Evolutionary conservation across 2,329 filamentous ascomycete genomes (phyloP).

Genomic region (Cadophora malorum): DNA sequence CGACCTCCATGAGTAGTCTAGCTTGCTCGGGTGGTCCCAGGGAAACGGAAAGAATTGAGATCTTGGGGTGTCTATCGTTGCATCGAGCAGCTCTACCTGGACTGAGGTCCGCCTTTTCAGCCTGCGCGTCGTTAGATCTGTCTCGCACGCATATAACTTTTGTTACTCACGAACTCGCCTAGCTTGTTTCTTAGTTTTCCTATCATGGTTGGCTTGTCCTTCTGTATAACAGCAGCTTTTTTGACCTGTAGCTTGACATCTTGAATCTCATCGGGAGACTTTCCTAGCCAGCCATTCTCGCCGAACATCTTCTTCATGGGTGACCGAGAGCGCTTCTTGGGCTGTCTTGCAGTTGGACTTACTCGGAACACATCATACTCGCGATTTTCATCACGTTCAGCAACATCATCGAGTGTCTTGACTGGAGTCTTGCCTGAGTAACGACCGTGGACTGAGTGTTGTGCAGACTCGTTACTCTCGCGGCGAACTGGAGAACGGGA

Average conservation of each 20-base stretch:
- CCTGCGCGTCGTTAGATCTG: slow-evolving; percentile 30
- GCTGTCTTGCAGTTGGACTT: slow-evolving; percentile 19
- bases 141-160: too few species aligned
- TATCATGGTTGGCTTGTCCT: slow-evolving; percentile 40
- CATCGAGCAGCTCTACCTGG: slow-evolving; percentile 18
- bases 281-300: slow-evolving; percentile 43
- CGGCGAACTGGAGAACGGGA: slow-evolving; percentile 14
- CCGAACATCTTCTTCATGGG: slow-evolving; percentile 47
- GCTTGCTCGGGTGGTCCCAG: slow-evolving; percentile 42
- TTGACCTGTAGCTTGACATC: slow-evolving; percentile 26
- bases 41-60: slow-evolving; percentile 38
- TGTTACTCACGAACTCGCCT: slow-evolving; percentile 42
- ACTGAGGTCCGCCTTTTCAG: slow-evolving; percentile 43
- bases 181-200: slow-evolving; percentile 42
- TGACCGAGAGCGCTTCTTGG: slow-evolving; percentile 42
- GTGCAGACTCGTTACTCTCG: slow-evolving; percentile 11
- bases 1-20: slow-evolving; percentile 42
- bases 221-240: slow-evolving; percentile 25
- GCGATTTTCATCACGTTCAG: slow-evolving; percentile 33
- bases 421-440: slow-evolving; percentile 32
- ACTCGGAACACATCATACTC: slow-evolving; percentile 10
- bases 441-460: slow-evolving; percentile 17
- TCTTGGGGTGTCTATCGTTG: slow-evolving; percentile 30
- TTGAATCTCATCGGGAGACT: slow-evolving; percentile 34
- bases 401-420: slow-evolving; percentile 32